A percentile compares a stretch with the other conserved stretches of the same genome.
Conservation (phyloP, 2,329 filamentous ascomycete species). For the Fusarium torulosum region DNA sequence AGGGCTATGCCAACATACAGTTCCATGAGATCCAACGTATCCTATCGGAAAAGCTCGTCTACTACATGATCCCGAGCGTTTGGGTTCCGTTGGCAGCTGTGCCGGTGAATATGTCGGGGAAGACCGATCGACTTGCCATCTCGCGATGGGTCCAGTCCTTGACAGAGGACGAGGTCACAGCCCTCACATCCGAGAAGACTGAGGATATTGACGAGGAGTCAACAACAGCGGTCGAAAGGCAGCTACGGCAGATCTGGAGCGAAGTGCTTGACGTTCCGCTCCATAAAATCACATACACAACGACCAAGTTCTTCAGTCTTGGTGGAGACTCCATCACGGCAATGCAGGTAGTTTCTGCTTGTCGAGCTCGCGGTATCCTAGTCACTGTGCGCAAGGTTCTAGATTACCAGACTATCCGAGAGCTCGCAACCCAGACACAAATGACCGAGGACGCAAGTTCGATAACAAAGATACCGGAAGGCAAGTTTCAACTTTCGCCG, state of each 20-base stretch:
- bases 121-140: conserved; percentile 2
- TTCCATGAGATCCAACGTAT: conserved; percentile 2
- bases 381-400: conserved; percentile 6
- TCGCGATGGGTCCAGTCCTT: too few relatives aligned
- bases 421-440: too few relatives aligned
- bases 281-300: too few relatives aligned
- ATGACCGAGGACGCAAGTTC: too few relatives aligned
- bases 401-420: conserved; percentile 1
- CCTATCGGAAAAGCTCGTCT: neutral
- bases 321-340: conserved; percentile 15
- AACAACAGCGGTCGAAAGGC: neutral
- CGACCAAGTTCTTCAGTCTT: conserved; percentile 14
- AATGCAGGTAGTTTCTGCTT: conserved; percentile 13
- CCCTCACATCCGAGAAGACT: too few relatives aligned
- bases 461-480: neutral
- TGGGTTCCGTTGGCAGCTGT: conserved; percentile 6
- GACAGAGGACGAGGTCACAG: too few relatives aligned
- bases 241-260: too few relatives aligned
- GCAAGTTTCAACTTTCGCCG: neutral
- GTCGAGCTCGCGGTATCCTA: conserved; percentile 1
- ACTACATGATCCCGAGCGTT: conserved; percentile 9
- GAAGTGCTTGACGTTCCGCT: neutral
- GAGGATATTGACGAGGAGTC: too few relatives aligned
- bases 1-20: too few relatives aligned
- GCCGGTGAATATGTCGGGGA: conserved; percentile 8